Evolutionary conservation across 495 filamentous ascomycete species (phyloP).

Genomic region (Entonaema liquescens): DNA sequence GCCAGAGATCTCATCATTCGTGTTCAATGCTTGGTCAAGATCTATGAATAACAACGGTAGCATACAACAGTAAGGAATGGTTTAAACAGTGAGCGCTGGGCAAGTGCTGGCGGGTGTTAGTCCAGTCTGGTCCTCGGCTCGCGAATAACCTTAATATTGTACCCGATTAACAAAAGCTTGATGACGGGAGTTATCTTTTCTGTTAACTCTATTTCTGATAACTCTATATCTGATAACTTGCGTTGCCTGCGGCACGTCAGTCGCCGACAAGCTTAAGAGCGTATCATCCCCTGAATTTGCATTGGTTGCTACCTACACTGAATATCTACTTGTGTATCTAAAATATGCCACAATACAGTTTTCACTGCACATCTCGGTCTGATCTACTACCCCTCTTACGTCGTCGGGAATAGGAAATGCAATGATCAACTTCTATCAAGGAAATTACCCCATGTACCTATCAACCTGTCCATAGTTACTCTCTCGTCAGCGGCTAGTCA

Average conservation of each 20-base stretch:
- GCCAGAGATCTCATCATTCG: neutral
- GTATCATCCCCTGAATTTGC: conserved; percentile 18
- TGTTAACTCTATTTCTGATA: conserved; percentile 11
- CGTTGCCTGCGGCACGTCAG: conserved; percentile 19
- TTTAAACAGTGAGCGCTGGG: neutral
- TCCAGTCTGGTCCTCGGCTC: conserved; percentile 23
- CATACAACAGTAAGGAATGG: conserved; percentile 2
- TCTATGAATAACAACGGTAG: neutral
- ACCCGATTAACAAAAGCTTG: conserved; percentile 16
- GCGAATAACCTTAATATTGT: conserved; percentile 39
- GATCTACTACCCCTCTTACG: conserved; percentile 11
- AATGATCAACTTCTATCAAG: conserved; percentile 21
- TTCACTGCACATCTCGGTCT: conserved; percentile 35
- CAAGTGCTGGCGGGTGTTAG: conserved; percentile 23
- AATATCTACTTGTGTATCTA: neutral
- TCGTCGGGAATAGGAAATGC: conserved; percentile 8
- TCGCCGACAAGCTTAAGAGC: conserved; percentile 24
- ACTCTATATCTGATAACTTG: too few relatives aligned
- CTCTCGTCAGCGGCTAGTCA: conserved; percentile 23
- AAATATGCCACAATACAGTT: conserved; percentile 21
- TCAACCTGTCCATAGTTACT: neutral
- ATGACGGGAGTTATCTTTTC: conserved; percentile 25
- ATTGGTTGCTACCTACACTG: neutral
- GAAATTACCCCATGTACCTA: neutral
- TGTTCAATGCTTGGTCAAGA: neutral